Base-by-base conservation (phyloP, 1,139 yeast genomes). In the Candida tropicalis region DNA sequence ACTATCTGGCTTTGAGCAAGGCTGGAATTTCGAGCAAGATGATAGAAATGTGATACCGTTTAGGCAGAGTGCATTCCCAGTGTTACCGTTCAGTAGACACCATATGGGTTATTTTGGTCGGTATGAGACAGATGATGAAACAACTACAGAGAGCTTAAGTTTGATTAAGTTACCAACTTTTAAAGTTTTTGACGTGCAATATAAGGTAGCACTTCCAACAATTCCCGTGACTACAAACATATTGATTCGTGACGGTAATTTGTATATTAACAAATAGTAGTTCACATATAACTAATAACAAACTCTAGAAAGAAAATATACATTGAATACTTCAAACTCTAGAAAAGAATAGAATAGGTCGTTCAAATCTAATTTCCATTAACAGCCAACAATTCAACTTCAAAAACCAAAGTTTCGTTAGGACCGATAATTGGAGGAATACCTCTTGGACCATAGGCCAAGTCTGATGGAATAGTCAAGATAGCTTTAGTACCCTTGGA, bases 371-470 rank as follows among this genome's bases (percentile, higher is more conserved):
- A 46, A 9, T 41, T 38, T 26, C 45, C 47, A 40, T 47, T 88
- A 63, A 91, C 85, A 59, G 81, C 82, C 59, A 91, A 73, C 66
- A 91, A 81, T 72, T 91, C 97, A 52, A 91, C 97, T 60, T 90
- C 97, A 58, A 91, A 91, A 56, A 88, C 73, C 69, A 93, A 80
- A 53, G 97, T 90, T 50, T 97, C 95, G 66, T 89, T 88, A 55
- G 97, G 96, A 52, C 98, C 98, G 63, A 93, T 93, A 60, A 88
- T 75, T 54, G 96, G 96, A 52, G 97, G 97, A 82, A 87, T 88
- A 39, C 97, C 98, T 68, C 96, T 84, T 53, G 81, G 77, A 51
- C 97, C 97, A 70, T 93, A 93, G 54, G 95, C 99, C 68, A 88
- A 86, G 59, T 86, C 84, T 49, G 96, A 93, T 56, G 97, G 95